Evolutionary conservation across 2,329 filamentous ascomycete genomes (phyloP).

Genomic region (Gliomastix tumulicola): DNA sequence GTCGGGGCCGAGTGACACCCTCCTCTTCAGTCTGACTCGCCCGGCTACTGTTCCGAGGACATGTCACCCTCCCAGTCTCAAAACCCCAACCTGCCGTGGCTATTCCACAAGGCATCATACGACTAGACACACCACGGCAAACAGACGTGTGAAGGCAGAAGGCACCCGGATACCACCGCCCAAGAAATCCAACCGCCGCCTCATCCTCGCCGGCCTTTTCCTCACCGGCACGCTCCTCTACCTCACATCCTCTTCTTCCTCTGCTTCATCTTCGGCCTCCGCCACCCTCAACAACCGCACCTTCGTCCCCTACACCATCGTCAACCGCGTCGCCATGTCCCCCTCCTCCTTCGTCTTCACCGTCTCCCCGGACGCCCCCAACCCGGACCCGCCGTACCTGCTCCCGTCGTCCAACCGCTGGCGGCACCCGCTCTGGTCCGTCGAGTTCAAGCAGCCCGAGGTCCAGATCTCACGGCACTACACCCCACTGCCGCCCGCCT

Average conservation of each 20-base stretch:
- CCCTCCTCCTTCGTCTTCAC: conserved; percentile 64
- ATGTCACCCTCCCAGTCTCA: too few species aligned
- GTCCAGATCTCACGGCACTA: conserved; percentile 89
- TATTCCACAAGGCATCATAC: too few species aligned
- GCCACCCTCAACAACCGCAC: conserved; percentile 45
- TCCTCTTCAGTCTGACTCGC: too few species aligned
- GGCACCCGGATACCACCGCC: too few species aligned
- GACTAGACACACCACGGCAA: too few species aligned
- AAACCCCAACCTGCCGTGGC: too few species aligned
- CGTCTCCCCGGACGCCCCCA: conserved; percentile 35
- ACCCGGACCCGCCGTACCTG: conserved; percentile 19
- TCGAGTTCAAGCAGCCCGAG: conserved; percentile 92
- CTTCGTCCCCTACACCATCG: conserved; percentile 62
- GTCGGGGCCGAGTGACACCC: too few species aligned
- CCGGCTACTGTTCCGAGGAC: too few species aligned
- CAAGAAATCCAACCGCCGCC: conserved; percentile 7
- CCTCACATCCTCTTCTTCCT: conserved; percentile 4
- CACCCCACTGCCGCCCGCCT: conserved; percentile 69
- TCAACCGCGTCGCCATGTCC: conserved; percentile 54
- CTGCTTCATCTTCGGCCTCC: conserved; percentile 8
- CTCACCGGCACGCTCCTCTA: conserved; percentile 17
- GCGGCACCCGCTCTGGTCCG: conserved; percentile 66
- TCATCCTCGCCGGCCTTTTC: conserved; percentile 12
- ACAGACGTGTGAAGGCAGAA: too few species aligned
- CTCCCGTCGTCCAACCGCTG: conserved; percentile 14